Conservation (phyloP, 371 early-diverging fungal genomes). For the Thermomucor indicae-seudaticae region DNA sequence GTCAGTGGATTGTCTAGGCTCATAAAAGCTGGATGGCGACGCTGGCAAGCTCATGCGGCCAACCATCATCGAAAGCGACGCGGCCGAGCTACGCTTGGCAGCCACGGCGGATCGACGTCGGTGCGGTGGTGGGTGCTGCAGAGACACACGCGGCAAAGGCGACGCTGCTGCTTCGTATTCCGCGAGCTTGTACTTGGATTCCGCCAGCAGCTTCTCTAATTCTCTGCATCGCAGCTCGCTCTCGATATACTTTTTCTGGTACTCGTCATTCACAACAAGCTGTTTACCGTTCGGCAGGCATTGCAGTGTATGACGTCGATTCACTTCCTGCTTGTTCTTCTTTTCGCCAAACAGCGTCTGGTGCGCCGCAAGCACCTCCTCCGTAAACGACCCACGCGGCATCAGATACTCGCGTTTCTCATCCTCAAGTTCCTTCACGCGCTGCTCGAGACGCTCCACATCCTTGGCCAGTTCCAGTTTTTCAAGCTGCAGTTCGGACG, state of each 20-base stretch:
- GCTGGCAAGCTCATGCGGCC: slow-evolving; percentile 18
- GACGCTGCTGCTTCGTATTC: slow-evolving; percentile 21
- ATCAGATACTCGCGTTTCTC: slow-evolving; percentile 39
- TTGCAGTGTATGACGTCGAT: slow-evolving; percentile 10
- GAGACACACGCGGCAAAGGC: slow-evolving; percentile 19
- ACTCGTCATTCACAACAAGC: slow-evolving; percentile 9
- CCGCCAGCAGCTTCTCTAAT: slow-evolving; percentile 42
- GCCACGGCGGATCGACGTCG: slow-evolving; percentile 22
- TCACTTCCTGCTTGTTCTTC: background rate
- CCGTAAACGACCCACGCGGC: slow-evolving; percentile 40
- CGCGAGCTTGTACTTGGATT: slow-evolving; percentile 38
- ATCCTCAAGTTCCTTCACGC: slow-evolving; percentile 29
- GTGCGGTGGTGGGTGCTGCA: slow-evolving; percentile 17
- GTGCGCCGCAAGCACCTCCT: slow-evolving; percentile 45
- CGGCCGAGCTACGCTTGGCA: slow-evolving; percentile 22
- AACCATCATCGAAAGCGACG: slow-evolving; percentile 24
- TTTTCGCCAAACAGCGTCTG: slow-evolving; percentile 26
- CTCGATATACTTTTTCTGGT: slow-evolving; percentile 39
- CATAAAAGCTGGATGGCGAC: slow-evolving; percentile 6
- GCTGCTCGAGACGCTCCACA: slow-evolving; percentile 15
- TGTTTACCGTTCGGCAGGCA: too few relatives aligned
- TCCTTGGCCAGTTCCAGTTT: slow-evolving; percentile 28
- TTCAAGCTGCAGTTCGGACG: slow-evolving; percentile 34
- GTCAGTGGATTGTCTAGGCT: slow-evolving; percentile 30
- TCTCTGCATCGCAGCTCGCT: slow-evolving; percentile 47